Base-by-base conservation (phyloP, 352 stramenopile species). In the Blastocystis hominis region DNA sequence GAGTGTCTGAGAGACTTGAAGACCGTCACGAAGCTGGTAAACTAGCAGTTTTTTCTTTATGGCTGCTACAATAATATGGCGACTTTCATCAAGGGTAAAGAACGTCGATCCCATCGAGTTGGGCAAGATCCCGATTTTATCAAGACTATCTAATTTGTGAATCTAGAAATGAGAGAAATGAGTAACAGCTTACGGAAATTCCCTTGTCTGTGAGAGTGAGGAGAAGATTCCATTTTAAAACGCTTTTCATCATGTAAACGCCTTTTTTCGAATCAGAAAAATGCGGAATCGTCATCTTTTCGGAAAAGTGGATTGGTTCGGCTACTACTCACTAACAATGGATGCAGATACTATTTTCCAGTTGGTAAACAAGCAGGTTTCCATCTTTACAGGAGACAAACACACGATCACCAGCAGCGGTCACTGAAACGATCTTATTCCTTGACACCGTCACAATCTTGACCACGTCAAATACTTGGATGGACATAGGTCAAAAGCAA, bases 311-410 rank as follows among this genome's bases (percentile, higher is more conserved):
- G 17, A 76, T 34, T 7, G 24, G 36, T 7, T 34, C 36, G 13
- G 36, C 64, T 76, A 55, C 9, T 50, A 17, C 17, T 76, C 5
- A 76, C 7, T 17, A 54, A 4, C 34, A 17, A 55, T 6, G 17
- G n/a, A 46, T 54, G 15, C 1, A 2, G n/a, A 15, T 76, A 76
- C 64, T 15, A 34, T 76, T 55, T 17, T 24, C 55, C 36, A 50
- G 36, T 17, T 76, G 36, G 64, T 50, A 76, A 30, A 76, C 64
- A 30, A 76, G 34, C 13, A 76, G 34, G 24, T 76, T 76, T 76
- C 64, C 64, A 34, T 76, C 64, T 34, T 76, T 76, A n/a, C 34
- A 76, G 42, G 64, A 76, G 7, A 76, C 44, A 17, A 55, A 76
- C 36, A 76, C 55, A 17, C 55, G 64, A 55, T 34, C 55, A n/a